phyloP scores from a whole-genome alignment of 1,284 basidiomycete species.

The Rhodofomes roseus region DNA sequence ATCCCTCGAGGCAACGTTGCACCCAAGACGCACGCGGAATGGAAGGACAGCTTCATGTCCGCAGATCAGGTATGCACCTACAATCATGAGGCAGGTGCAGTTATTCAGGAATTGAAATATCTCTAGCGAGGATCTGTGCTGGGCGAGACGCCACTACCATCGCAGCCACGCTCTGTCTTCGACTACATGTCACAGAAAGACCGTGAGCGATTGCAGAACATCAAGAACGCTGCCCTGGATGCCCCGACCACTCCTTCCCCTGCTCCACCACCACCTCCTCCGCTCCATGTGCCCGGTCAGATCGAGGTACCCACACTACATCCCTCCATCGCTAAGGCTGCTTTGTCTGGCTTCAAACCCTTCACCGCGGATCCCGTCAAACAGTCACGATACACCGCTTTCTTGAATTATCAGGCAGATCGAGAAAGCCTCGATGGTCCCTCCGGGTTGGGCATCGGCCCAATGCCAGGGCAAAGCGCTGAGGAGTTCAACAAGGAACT shows the following conservation, averaged over 20 bases:
- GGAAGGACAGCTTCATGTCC: constrained; percentile 51
- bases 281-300: constrained; percentile 23
- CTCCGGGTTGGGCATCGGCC: constrained; percentile 24
- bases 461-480: constrained; percentile 52
- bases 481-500: constrained; percentile 83
- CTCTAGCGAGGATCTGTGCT: constrained; percentile 75
- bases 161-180: constrained; percentile 79
- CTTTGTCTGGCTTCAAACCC: constrained; percentile 83
- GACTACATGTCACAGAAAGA: constrained; percentile 93
- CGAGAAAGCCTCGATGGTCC: constrained; percentile 38
- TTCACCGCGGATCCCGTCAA: constrained; percentile 76
- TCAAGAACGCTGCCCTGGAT: constrained; percentile 38
- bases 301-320: constrained; percentile 58
- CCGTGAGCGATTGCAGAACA: constrained; percentile 75
- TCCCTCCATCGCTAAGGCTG: constrained; percentile 80
- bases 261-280: constrained; percentile 26
- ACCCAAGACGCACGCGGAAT: constrained; percentile 37
- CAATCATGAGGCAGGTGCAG: not conserved
- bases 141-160: constrained; percentile 74
- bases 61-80: constrained; percentile 56
- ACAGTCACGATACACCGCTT: constrained; percentile 83
- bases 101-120: not conserved
- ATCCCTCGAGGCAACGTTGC: constrained; percentile 15
- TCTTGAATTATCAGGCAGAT: constrained; percentile 72
- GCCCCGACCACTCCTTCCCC: constrained; percentile 20